Base-by-base conservation (phyloP, 2,329 filamentous ascomycete species). In the Alternaria burnsii region DNA sequence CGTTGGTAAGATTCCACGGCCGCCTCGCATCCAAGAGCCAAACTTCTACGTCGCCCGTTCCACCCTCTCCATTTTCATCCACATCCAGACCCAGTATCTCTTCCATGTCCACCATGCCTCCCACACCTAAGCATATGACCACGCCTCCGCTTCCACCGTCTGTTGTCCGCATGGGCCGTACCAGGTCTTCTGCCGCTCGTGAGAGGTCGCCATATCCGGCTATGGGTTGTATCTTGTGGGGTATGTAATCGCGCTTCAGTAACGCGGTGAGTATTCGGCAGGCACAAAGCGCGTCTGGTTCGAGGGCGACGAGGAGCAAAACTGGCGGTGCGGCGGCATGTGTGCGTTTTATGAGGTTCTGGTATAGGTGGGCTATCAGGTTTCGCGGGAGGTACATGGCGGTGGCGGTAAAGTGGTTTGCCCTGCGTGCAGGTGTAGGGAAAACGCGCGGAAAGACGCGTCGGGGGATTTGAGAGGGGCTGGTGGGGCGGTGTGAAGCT, bases 221-320 rank as follows among this genome's bases (percentile, higher is more conserved):
- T 55, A 99, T 90, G 1, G 95, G 95, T 73, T 97, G 92, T 74
- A 98, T 97, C 81, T 97, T 98, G 82, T 98, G 94, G 14, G 91
- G 92, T 70, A 99, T 97, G 76, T 97, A 98, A 83, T 99, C 95
- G 84, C 94, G 91, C 81, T 97, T 97, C 62, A 99, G 85, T n/a
- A 99, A 86, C 52, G 91, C 87, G 3, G 94, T 97, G 48, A 99
- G 88, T 62, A 99, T 97, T 63, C 94, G 93, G 78, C 93, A 97
- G 64, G 94, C 95, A 80, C 94, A 98, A 63, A 99, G 88, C 65
- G 95, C 92, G 82, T 99, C 95, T 56, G 95, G 93, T 75, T 97
- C 94, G 76, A 98, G 91, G 36, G 94, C 92, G 66, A 94, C 94
- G 58, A 99, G 91, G 65, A 99, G 88, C 26, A 98, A 86, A 55